These are phyloP conservation scores for Cryptosporidium baileyi DNA, from an alignment of 169 alveolate genomes.

Conservation along the genomic window DNA sequence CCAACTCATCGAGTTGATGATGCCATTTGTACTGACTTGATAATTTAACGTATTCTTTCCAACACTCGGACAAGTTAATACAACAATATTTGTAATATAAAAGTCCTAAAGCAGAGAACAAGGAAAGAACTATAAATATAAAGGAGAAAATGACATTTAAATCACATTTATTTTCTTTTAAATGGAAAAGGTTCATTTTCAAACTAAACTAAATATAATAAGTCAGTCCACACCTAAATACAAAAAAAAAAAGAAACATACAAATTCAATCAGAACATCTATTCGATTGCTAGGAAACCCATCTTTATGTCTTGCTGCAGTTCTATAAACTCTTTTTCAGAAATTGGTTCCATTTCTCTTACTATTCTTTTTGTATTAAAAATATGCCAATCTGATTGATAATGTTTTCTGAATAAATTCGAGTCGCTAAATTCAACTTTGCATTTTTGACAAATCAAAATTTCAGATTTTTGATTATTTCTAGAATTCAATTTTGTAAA, in stretches of 20 bases:
- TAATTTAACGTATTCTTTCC: background rate
- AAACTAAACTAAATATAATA: background rate
- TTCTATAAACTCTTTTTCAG: constrained; percentile 78
- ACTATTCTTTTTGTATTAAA: constrained; percentile 80
- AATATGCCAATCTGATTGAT: constrained; percentile 82
- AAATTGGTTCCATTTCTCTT: constrained; percentile 79
- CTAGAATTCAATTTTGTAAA: background rate
- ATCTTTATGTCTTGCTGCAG: constrained; percentile 50
- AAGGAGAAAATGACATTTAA: background rate
- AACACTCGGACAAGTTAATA: background rate
- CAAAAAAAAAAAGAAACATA: background rate
- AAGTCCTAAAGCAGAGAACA: background rate
- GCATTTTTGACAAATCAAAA: constrained; percentile 63
- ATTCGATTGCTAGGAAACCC: constrained; percentile 66
- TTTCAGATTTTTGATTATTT: background rate
- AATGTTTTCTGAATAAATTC: constrained; percentile 76
- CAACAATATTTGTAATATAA: background rate
- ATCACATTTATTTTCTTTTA: background rate
- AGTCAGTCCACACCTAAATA: too few relatives aligned
- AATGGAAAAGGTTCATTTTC: background rate
- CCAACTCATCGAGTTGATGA: background rate
- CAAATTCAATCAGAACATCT: background rate
- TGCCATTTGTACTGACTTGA: background rate
- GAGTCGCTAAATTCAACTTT: constrained; percentile 73
- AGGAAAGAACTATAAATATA: background rate